Percentiles rank a stretch among this genome's conserved stretches.
phyloP scores from a whole-genome alignment of 805 yeast genomes.

The Kuraishia molischiana region DNA sequence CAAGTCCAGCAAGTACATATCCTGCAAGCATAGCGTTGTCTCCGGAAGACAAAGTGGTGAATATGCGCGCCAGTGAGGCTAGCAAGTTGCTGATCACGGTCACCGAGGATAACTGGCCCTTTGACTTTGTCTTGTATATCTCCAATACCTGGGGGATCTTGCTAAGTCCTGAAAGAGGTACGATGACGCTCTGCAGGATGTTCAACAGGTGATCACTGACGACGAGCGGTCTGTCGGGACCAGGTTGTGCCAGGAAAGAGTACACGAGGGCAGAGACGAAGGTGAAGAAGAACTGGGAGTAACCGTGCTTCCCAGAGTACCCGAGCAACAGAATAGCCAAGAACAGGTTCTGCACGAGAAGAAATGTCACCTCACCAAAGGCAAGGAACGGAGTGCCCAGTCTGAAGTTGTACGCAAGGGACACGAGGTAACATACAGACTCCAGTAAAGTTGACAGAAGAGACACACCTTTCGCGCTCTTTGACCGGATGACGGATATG shows the following conservation, averaged over 20 bases:
- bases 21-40: constrained; percentile 23
- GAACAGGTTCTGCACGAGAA: constrained; percentile 24
- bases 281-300: constrained; percentile 2
- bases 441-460: constrained; percentile 22
- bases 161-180: constrained; percentile 24
- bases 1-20: constrained; percentile 17
- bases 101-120: constrained; percentile 29
- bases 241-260: constrained; percentile 4
- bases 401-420: constrained; percentile 26
- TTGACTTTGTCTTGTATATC: constrained; percentile 25
- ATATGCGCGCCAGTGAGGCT: constrained; percentile 28
- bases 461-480: constrained; percentile 26
- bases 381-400: constrained; percentile 23
- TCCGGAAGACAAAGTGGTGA: constrained; percentile 24
- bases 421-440: constrained; percentile 20
- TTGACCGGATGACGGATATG: constrained; percentile 17
- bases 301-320: constrained; percentile 3
- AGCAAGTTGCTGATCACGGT: constrained; percentile 25
- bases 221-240: constrained; percentile 7
- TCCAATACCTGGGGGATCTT: constrained; percentile 31
- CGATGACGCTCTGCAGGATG: constrained; percentile 20
- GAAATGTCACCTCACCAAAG: constrained; percentile 27
- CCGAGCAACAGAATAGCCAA: constrained; percentile 19
- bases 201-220: constrained; percentile 12
- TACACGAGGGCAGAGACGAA: constrained; percentile 1